Base-by-base conservation (phyloP, 441 rosid species). In the Metrosideros polymorpha region DNA sequence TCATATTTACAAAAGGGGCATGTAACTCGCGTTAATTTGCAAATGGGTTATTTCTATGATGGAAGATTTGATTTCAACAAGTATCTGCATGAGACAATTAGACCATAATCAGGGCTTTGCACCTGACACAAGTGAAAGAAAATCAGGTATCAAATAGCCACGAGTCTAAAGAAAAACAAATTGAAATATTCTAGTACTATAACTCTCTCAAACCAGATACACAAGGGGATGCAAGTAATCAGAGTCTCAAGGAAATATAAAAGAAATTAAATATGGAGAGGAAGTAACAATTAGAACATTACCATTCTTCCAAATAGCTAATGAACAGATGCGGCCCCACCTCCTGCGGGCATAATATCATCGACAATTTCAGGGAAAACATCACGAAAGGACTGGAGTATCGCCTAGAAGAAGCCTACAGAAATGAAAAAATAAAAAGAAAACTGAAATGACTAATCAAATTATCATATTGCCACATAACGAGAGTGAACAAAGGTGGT, bases 291-390 rank as follows among this genome's bases (percentile, higher is more conserved):
- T 85, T 85, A 87, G 50, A 35, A 86, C 75, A 85, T 59, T 94
- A 97, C 99, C 98, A 90, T 88, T 91, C 91, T 85, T 92, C 91
- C 89, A 96, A 89, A 93, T 95, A 96, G 95, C 92, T 90, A 86
- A 93, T 86, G 85, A 91, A 91, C 86, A 95, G 90, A 91, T 96
- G 93, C 85, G 99, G 98, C n/a, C 85, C 97, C 97, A 85, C 89
- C 88, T 87, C 96, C 94, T 86, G 29, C 75, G 57, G 99, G 98
- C 82, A 96, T 84, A 88, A 95, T 93, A 90, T 95, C 96, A 86
- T 95, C 98, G 89, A 91, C 59, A 59, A 94, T 87, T 89, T 92
- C 95, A 39, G 90, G 89, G 92, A 94, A 97, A 86, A 95, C 61
- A 88, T 96, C 95, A 84, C 89, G 87, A 90, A 95, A 96, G 76